Conservation (phyloP, 257 asterid species). For the Solanum clarkiae region DNA sequence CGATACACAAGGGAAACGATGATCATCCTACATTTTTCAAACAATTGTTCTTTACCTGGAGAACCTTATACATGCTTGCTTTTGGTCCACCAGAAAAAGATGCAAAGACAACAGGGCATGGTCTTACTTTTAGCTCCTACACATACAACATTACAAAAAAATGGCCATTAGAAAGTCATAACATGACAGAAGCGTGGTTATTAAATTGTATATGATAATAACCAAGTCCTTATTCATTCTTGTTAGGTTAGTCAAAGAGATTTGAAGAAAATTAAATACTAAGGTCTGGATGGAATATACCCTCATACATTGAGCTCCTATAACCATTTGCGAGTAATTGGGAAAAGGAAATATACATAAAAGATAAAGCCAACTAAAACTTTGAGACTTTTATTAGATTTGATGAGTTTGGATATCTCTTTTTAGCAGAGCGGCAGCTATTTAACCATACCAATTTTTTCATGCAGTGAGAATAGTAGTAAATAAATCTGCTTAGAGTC, state of each 20-base stretch:
- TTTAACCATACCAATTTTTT: not conserved
- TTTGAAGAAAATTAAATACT: not conserved
- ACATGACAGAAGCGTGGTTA: not conserved
- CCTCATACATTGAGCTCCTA: not conserved
- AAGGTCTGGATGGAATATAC: not conserved
- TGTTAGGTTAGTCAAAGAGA: not conserved
- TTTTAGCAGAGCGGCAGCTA: not conserved
- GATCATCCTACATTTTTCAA: not conserved
- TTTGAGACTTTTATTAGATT: not conserved
- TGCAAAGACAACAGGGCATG: slow-evolving; percentile 85
- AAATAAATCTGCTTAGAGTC: not conserved
- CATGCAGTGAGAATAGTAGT: not conserved
- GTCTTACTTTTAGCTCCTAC: slow-evolving; percentile 80
- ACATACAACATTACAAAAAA: not conserved
- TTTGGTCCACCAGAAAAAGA: slow-evolving; percentile 96
- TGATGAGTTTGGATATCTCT: not conserved
- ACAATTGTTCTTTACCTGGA: slow-evolving; percentile 47
- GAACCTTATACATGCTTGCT: slow-evolving; percentile 91
- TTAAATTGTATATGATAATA: not conserved
- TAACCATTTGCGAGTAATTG: not conserved
- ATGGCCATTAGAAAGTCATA: not conserved
- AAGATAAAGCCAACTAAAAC: not conserved
- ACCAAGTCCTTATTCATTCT: not conserved
- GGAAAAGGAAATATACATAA: not conserved
- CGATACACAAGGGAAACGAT: not conserved